A percentile compares a stretch with the other conserved stretches of the same genome.
Conservation (phyloP, 1,139 yeast species). For the Yamadazyma kanchanaburiensis region DNA sequence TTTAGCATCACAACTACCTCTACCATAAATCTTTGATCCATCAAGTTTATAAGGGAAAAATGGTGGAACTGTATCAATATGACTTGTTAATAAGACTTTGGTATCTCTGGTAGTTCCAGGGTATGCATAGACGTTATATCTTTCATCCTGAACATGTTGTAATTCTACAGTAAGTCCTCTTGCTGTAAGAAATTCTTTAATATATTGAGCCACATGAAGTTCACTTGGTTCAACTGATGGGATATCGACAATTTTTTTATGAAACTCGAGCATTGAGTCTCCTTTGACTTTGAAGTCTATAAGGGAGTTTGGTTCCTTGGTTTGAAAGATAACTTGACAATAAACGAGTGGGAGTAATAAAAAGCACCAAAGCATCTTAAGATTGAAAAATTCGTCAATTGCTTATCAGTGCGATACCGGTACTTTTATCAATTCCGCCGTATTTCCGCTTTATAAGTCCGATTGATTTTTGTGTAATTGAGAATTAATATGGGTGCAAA, state of each 20-base stretch:
- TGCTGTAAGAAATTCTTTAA: constrained; percentile 31
- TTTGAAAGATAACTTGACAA: constrained; percentile 4
- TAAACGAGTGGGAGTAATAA: constrained; percentile 3
- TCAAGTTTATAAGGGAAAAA: constrained; percentile 48
- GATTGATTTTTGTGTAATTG: no score
- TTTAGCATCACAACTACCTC: constrained; percentile 70
- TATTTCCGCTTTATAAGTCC: no score
- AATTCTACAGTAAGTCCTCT: constrained; percentile 53
- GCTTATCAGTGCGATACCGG: neutral
- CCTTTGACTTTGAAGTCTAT: constrained; percentile 10
- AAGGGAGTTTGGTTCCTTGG: constrained; percentile 2
- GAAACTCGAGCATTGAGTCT: constrained; percentile 22
- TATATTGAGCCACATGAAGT: constrained; percentile 24
- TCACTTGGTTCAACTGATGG: constrained; percentile 37
- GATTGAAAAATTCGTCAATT: neutral
- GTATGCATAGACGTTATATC: constrained; percentile 61
- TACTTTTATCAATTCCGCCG: no score
- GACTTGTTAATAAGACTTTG: constrained; percentile 55
- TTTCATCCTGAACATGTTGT: constrained; percentile 28
- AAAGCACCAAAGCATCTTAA: constrained; percentile 2
- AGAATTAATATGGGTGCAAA: no score
- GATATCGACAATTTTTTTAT: constrained; percentile 30
- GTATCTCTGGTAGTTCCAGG: constrained; percentile 49
- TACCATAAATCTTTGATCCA: constrained; percentile 54
- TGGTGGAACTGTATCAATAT: constrained; percentile 74